Conservation (phyloP, 129 eudicot species). For the Flaveria trinervia region DNA sequence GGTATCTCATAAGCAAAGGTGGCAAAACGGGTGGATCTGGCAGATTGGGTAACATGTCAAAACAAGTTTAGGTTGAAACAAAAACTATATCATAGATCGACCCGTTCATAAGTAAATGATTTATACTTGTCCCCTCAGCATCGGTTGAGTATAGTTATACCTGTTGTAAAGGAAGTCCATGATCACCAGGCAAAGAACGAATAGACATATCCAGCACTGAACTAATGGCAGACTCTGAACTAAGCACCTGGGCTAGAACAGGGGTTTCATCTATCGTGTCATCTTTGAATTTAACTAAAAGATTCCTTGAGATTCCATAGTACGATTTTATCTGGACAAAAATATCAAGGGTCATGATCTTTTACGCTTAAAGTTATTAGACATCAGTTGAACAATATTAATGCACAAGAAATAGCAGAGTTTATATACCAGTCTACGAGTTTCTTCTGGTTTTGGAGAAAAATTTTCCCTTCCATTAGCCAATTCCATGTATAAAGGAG, state of each 20-base stretch:
- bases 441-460: constrained; percentile 94
- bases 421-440: constrained; percentile 74
- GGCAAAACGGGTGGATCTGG: neutral
- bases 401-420: constrained; percentile 4
- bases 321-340: constrained; percentile 77
- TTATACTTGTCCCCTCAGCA: neutral
- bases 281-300: constrained; percentile 83
- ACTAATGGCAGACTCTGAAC: constrained; percentile 82
- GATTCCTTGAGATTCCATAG: constrained; percentile 88
- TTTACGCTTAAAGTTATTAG: neutral
- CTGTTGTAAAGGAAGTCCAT: constrained; percentile 93
- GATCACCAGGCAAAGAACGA: constrained; percentile 89
- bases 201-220: constrained; percentile 92
- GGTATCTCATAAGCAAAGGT: constrained; percentile 11
- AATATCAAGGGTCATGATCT: constrained; percentile 14
- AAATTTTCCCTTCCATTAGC: constrained; percentile 86
- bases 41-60: neutral
- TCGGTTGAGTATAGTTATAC: constrained; percentile 32
- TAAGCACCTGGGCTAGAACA: constrained; percentile 79
- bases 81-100: neutral
- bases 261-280: constrained; percentile 91
- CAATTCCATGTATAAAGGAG: constrained; percentile 94
- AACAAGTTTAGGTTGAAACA: neutral
- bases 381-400: neutral
- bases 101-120: neutral